Base-by-base conservation (phyloP, 2,329 filamentous ascomycete species). In the Sarocladiaceae sp. region DNA sequence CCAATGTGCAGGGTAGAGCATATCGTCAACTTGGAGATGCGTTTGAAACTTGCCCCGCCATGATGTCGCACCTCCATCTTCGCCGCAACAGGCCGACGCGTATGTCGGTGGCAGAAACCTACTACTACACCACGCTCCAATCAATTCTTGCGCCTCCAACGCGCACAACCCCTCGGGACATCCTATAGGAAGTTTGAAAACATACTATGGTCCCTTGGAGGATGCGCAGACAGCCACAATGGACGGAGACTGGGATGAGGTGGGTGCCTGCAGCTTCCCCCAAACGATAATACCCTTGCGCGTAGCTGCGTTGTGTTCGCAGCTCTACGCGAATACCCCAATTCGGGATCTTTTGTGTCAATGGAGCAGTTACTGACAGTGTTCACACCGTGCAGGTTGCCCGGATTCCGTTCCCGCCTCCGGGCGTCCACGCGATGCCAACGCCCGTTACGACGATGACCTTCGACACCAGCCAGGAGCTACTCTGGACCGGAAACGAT, bases 401-500 rank as follows among this genome's bases (percentile, higher is more conserved):
- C 70, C 87, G 90, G 70, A 84, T 94, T 71, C 80, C 84, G 67
- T 83, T 95, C 71, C 89, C 90, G 68, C 84, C 88, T 62, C 84
- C 88, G 63, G 86, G 83, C 65, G 77, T 83, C 62, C 84, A 87
- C 73, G 80, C 80, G 58, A 74, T 87, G 62, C 80, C 85, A 39
- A 87, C 87, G 20, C 83, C 83, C 53, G 83, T 90, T 59, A 86
- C 88, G 40, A 86, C 90, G 2, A 81, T 97, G 68, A 87, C 88
- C 46, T 99, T 99, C 70, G 94, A 99, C 68, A 87, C 87, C 53
- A 78, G 80, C 35, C 88, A 96, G 67, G 94, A 99, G 68, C 79
- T 99, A 31, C 72, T 99, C 51, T 99, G 95, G 94, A 84, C 86
- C 3, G 95, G 92, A 44, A 96, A 94, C 68, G 89, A 94, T 73